phyloP scores from a whole-genome alignment of 176 grass and related monocot genomes.

The Leersia perrieri region DNA sequence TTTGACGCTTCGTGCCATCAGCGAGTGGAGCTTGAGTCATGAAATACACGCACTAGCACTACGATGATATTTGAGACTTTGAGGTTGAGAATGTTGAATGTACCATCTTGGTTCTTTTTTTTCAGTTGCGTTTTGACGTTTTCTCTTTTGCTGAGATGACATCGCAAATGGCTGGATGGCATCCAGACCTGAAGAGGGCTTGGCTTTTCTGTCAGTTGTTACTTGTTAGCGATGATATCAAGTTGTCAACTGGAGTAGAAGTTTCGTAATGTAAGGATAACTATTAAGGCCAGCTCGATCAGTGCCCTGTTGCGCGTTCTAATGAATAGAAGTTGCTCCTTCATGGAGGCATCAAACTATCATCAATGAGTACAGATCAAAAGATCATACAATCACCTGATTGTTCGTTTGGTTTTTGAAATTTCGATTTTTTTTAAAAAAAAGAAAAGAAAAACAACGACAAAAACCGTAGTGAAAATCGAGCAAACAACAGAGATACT shows the following conservation, averaged over 20 bases:
- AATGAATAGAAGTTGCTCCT: too few species aligned
- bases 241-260: background rate
- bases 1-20: background rate
- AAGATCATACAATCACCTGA: too few species aligned
- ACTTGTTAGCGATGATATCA: background rate
- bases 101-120: too few species aligned
- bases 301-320: too few species aligned
- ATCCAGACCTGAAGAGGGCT: background rate
- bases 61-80: too few species aligned
- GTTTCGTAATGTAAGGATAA: too few species aligned
- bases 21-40: background rate
- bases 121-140: too few species aligned
- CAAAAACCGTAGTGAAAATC: background rate
- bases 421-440: too few species aligned
- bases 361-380: too few species aligned
- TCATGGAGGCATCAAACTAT: too few species aligned
- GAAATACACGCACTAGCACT: background rate
- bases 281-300: too few species aligned
- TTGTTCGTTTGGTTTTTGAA: background rate
- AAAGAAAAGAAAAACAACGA: background rate
- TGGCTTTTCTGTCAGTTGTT: background rate
- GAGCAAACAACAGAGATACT: background rate
- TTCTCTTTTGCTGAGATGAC: background rate
- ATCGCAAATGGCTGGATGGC: background rate
- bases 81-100: too few species aligned